Percentiles rank a stretch among this genome's conserved stretches.
These are phyloP conservation scores for Amanita polypyramis DNA, from an alignment of 768 basidiomycete genomes.

Conservation along the genomic window DNA sequence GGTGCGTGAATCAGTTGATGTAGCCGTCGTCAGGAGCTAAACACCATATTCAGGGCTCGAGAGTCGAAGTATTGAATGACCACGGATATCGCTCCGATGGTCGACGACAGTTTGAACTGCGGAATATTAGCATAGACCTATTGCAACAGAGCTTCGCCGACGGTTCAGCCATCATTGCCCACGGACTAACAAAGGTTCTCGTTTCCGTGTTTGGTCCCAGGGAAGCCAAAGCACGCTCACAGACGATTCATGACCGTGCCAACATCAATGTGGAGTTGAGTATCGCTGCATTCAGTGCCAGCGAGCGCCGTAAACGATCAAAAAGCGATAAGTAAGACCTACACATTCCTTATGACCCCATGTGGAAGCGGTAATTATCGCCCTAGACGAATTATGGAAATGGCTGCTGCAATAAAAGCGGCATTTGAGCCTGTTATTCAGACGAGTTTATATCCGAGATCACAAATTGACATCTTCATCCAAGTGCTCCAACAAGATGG, in stretches of 20 bases:
- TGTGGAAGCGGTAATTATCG: slow-evolving; percentile 7
- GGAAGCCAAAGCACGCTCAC: slow-evolving; percentile 74
- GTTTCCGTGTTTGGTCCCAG: slow-evolving; percentile 89
- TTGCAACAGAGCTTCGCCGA: slow-evolving; percentile 69
- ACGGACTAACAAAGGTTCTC: slow-evolving; percentile 84
- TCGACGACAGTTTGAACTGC: slow-evolving; percentile 84
- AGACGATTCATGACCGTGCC: slow-evolving; percentile 80
- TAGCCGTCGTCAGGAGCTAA: background rate
- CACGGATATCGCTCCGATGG: slow-evolving; percentile 89
- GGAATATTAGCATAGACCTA: slow-evolving; percentile 72
- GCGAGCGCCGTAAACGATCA: slow-evolving; percentile 64
- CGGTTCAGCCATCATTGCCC: slow-evolving; percentile 73
- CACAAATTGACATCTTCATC: slow-evolving; percentile 88
- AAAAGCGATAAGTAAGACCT: slow-evolving; percentile 78
- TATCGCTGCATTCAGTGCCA: slow-evolving; percentile 80
- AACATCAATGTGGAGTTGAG: slow-evolving; percentile 83
- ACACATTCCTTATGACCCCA: background rate
- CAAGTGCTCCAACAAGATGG: slow-evolving; percentile 94
- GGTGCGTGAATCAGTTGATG: background rate
- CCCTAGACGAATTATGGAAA: slow-evolving; percentile 73
- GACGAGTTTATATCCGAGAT: slow-evolving; percentile 84
- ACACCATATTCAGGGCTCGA: background rate
- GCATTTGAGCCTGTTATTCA: slow-evolving; percentile 96
- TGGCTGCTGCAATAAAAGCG: slow-evolving; percentile 78
- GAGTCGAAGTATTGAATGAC: slow-evolving; percentile 70